Base-by-base conservation (phyloP, 208 protist genomes). In the Trypanosomatidae sp. region DNA sequence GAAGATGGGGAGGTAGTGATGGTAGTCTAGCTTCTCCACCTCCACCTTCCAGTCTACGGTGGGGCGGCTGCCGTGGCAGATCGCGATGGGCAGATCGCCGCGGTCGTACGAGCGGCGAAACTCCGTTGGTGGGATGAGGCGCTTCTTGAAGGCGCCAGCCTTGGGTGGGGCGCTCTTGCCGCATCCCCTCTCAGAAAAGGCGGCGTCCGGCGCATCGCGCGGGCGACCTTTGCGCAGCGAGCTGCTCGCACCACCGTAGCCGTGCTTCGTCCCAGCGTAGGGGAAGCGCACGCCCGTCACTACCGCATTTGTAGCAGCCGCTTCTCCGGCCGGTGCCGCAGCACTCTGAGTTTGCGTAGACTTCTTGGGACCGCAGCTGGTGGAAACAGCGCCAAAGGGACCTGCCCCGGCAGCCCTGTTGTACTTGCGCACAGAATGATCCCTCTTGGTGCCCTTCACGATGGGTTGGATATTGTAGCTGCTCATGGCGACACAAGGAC, bases 1-100 rank as follows among this genome's bases (percentile, higher is more conserved):
- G 80, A 99, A 99, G 72, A 99, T 99, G 59, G 99, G 99, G 41
- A 99, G 93, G 83, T 99, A 99, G 87, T 99, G 99, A 79, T 99
- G 98, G 81, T 99, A 99, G 83, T 99, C 98, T 9, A 99, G 90
- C 82, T 99, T 97, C 74, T 99, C 98, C 44, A 99, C 95, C 64
- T 99, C 94, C 71, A 99, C 97, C 84, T 99, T 99, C 98, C 99
- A 99, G 52, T 97, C 88, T 62, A 97, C 81, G n/a, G 81, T 79
- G 10, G 88, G 83, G 15, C 86, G 87, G 70, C 87, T 92, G 49
- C 87, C 88, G 79, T 99, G 98, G 62, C 97, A 87, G 36, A 99
- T 87, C 39, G 95, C 87, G 39, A 99, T 91, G 28, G 98, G 99
- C n/a, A 99, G 79, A 84, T 99, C 99, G 12, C 99, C 99, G 66